These are phyloP conservation scores for Petrea volubilis DNA, from an alignment of 257 asterid species.

Conservation along the genomic window DNA sequence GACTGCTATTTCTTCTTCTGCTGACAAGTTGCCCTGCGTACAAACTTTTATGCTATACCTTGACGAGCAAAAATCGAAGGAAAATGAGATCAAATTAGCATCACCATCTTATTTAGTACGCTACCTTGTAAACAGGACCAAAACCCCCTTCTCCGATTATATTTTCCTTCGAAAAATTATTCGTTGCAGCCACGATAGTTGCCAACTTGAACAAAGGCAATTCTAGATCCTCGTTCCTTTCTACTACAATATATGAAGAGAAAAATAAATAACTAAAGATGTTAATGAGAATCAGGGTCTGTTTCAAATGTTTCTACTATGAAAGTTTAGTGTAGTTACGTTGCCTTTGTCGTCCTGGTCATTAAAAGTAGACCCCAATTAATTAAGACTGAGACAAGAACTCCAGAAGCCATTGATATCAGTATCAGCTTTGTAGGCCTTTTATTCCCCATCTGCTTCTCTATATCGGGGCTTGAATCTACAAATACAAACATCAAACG, in stretches of 20 bases:
- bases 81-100: too few relatives aligned
- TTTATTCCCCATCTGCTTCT: constrained; percentile 11
- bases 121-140: constrained; percentile 55
- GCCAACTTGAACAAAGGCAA: constrained; percentile 28
- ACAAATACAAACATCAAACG: not conserved
- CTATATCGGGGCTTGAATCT: not conserved
- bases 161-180: constrained; percentile 40
- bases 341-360: constrained; percentile 11
- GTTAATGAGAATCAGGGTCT: not conserved
- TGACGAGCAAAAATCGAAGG: too few relatives aligned
- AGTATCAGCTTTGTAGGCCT: constrained; percentile 1
- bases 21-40: constrained; percentile 24
- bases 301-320: not conserved
- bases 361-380: too few relatives aligned
- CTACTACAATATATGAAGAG: not conserved
- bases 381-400: too few relatives aligned
- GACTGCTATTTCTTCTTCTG: constrained; percentile 40
- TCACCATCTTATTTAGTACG: not conserved
- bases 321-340: not conserved
- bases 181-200: constrained; percentile 34
- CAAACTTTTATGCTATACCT: too few relatives aligned
- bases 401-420: constrained; percentile 20
- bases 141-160: constrained; percentile 28
- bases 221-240: constrained; percentile 15
- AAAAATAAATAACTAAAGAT: not conserved